These are phyloP conservation scores for Ulmus americana DNA, from an alignment of 331 rosid species.

Conservation along the genomic window DNA sequence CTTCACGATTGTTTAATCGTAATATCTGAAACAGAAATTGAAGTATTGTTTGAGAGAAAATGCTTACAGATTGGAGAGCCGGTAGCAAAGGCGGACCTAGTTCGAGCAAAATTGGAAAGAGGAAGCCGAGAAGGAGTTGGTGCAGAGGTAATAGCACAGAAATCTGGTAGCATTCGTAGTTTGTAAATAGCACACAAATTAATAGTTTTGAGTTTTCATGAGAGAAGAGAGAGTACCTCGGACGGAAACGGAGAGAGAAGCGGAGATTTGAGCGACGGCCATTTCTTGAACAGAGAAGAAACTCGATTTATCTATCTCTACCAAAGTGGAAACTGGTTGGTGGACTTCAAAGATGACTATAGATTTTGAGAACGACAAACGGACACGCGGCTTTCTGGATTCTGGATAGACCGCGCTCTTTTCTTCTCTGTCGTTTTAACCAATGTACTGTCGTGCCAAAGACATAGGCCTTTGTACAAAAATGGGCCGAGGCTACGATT, in stretches of 20 bases:
- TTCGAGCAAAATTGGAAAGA: conserved; percentile 18
- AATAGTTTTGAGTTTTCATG: neutral
- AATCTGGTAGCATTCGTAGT: conserved; percentile 35
- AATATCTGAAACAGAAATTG: neutral
- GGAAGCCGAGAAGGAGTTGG: conserved; percentile 30
- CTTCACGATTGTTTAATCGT: neutral
- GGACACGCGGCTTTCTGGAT: conserved; percentile 19
- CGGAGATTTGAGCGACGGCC: conserved; percentile 56
- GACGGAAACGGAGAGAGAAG: conserved; percentile 45
- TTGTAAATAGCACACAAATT: neutral
- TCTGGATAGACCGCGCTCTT: conserved; percentile 9
- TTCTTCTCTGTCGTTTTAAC: neutral
- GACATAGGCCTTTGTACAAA: no score
- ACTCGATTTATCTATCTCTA: neutral
- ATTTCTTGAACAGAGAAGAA: conserved; percentile 15
- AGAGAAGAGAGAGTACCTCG: conserved; percentile 33
- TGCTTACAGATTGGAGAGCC: conserved; percentile 60
- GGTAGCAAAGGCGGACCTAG: conserved; percentile 40
- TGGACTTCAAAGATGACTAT: conserved; percentile 13
- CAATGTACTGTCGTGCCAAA: no score
- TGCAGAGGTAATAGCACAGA: conserved; percentile 30
- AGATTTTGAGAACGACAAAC: neutral
- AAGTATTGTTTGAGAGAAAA: neutral
- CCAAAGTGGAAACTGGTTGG: neutral
- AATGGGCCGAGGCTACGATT: no score